Base-by-base conservation (phyloP, 1,284 basidiomycete genomes). In the Ganoderma leucocontextum region DNA sequence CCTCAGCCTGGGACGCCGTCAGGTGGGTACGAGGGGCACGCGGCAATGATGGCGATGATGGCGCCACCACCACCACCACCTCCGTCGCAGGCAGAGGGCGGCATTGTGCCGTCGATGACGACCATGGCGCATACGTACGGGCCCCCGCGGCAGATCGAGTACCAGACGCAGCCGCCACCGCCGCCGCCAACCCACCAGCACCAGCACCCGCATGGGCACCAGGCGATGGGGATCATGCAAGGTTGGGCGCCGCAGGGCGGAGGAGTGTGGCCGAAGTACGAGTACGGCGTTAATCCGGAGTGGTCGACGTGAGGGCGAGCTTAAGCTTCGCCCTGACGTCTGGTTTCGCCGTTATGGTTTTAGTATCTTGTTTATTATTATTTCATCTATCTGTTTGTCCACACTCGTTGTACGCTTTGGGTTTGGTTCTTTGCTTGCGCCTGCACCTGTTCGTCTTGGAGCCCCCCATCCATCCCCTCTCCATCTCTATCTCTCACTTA, bases 21-120 rank as follows among this genome's bases (percentile, higher is more conserved):
- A 64, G 60, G 35, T 68, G 67, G 63, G n/a, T 75, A 69, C 66
- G 74, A 74, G n/a, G 65, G 62, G 52, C 70, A 71, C 19, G 61
- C 35, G 38, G 55, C 70, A 33, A 44, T 63, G 19, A 74, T 75
- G 67, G 70, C 49, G 41, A 68, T 70, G 44, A 62, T 73, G 59
- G 60, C 41, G 13, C 66, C 13, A 8, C 65, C 22, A 38, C 60
- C 36, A 9, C 57, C 57, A 6, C 57, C 57, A 59, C 57, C 35
- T 41, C 57, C 57, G 36, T 38, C 57, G 17, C 57, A 59, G 36
- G 17, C 36, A 4, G 36, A 59, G 47, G 62, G 65, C 8, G 33
- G 68, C 36, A 66, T 69, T 25, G 59, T 59, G 59, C 68, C 68
- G 8, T 59, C 64, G 42, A 66, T 69, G 68, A 66, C 68, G 62